Evolutionary conservation across 2,329 filamentous ascomycete genomes (phyloP).

Genomic region (Ceratocystis destructans): DNA sequence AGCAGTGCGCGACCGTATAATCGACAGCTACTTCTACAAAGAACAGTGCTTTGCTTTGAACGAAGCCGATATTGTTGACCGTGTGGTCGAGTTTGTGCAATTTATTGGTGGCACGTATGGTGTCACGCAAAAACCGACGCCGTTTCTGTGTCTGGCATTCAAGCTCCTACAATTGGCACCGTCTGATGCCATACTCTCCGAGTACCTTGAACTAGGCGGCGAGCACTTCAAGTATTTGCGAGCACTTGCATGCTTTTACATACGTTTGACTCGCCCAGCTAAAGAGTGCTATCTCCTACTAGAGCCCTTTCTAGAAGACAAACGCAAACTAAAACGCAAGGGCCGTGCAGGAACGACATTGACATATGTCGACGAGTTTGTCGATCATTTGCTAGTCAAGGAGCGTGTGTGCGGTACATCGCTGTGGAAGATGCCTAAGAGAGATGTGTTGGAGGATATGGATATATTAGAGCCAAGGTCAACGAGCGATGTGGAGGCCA

Average conservation of each 20-base stretch:
- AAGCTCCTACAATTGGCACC: slow-evolving; percentile 86
- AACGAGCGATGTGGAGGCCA: slow-evolving; percentile 62
- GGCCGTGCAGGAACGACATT: slow-evolving; percentile 60
- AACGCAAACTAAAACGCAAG: slow-evolving; percentile 66
- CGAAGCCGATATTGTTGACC: slow-evolving; percentile 67
- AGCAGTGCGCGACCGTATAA: slow-evolving; percentile 85
- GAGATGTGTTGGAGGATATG: slow-evolving; percentile 74
- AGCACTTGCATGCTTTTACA: slow-evolving; percentile 81
- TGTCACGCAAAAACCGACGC: slow-evolving; percentile 68
- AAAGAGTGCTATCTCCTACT: slow-evolving; percentile 67
- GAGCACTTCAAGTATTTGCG: slow-evolving; percentile 76
- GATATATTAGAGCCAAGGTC: slow-evolving; percentile 75
- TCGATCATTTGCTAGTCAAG: slow-evolving; percentile 81
- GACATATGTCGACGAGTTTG: slow-evolving; percentile 79
- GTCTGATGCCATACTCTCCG: slow-evolving; percentile 59
- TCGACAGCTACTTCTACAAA: slow-evolving; percentile 95
- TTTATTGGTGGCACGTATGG: slow-evolving; percentile 85
- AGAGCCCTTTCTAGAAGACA: slow-evolving; percentile 72
- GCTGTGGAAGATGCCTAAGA: slow-evolving; percentile 76
- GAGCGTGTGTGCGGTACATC: slow-evolving; percentile 84
- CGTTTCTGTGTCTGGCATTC: slow-evolving; percentile 87
- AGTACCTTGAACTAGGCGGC: slow-evolving; percentile 66
- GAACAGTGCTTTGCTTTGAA: slow-evolving; percentile 97
- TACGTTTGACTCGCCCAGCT: slow-evolving; percentile 72
- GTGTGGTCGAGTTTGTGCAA: slow-evolving; percentile 66